Conservation (phyloP, 2,329 filamentous ascomycete genomes). For the Calycina herbarum region DNA sequence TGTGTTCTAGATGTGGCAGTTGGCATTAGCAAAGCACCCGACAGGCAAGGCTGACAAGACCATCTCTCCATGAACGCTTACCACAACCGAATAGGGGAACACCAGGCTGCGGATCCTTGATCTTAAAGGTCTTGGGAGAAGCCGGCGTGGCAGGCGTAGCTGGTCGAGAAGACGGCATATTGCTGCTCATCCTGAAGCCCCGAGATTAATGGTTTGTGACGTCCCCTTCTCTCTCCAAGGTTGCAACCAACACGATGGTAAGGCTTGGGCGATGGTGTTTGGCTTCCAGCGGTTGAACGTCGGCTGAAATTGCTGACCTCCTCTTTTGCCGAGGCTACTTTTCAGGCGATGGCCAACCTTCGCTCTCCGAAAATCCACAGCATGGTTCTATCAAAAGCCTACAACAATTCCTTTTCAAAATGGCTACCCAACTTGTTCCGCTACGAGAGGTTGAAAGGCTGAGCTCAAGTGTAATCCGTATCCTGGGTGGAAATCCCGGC, state of each 20-base stretch:
- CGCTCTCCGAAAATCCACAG: conserved; percentile 2
- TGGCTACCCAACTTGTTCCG: conserved; percentile 35
- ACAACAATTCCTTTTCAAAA: conserved; percentile 17
- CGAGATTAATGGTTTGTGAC: conserved; percentile 1
- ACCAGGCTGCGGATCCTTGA: conserved; percentile 60
- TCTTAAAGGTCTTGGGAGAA: conserved; percentile 41
- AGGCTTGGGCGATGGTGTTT: conserved; percentile 1
- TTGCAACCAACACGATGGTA: conserved; percentile 6
- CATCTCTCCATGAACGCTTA: conserved; percentile 40
- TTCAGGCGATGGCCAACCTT: not conserved
- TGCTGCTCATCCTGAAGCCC: conserved; percentile 18
- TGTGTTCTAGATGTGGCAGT: conserved; percentile 58
- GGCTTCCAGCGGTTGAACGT: not conserved
- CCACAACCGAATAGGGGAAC: conserved; percentile 64
- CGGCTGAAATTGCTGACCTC: not conserved
- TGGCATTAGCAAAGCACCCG: conserved; percentile 17
- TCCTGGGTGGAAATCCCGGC: conserved; percentile 86
- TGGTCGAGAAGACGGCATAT: conserved; percentile 35
- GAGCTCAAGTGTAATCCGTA: conserved; percentile 75
- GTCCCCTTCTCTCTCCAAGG: conserved; percentile 4
- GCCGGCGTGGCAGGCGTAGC: conserved; percentile 35
- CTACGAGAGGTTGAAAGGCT: conserved; percentile 75
- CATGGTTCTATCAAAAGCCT: not conserved
- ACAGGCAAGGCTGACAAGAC: conserved; percentile 19
- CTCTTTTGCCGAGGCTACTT: conserved; percentile 6